Percentiles rank a stretch among this genome's conserved stretches.
Conservation (phyloP, 495 filamentous ascomycete species). For the Penicillium macrosclerotiorum region DNA sequence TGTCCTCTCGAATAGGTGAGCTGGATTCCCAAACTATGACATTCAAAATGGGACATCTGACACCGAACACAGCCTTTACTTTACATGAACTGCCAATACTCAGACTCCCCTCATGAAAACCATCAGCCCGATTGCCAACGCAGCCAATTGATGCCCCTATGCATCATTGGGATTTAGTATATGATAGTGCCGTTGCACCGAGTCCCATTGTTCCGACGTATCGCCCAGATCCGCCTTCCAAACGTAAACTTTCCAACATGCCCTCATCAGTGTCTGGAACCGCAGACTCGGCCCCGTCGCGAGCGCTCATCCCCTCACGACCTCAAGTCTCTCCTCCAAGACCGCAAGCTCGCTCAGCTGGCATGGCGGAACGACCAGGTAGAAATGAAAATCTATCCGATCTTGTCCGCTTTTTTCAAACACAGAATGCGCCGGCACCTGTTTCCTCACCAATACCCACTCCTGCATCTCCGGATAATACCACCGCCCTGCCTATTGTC, state of each 20-base stretch:
- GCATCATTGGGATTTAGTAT: constrained; percentile 30
- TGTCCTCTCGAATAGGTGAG: constrained; percentile 16
- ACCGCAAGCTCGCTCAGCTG: constrained; percentile 26
- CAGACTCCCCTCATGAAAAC: constrained; percentile 13
- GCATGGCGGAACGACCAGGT: constrained; percentile 21
- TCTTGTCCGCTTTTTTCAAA: constrained; percentile 39
- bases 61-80: neutral
- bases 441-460: constrained; percentile 2
- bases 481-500: constrained; percentile 21
- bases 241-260: constrained; percentile 31
- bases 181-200: constrained; percentile 37
- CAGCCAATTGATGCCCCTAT: constrained; percentile 30
- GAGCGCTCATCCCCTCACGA: constrained; percentile 8
- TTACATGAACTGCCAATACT: too few species aligned
- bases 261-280: constrained; percentile 21
- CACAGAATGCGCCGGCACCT: constrained; percentile 22
- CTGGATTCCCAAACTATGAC: neutral
- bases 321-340: constrained; percentile 16
- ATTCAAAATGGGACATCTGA: constrained; percentile 1
- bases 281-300: constrained; percentile 2
- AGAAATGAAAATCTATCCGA: constrained; percentile 37
- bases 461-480: constrained; percentile 14
- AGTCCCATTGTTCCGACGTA: constrained; percentile 42
- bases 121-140: constrained; percentile 18
- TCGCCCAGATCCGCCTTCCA: constrained; percentile 30